Evolutionary conservation across 148 eudicot genomes (phyloP).

Genomic region (Nyssa sinensis): DNA sequence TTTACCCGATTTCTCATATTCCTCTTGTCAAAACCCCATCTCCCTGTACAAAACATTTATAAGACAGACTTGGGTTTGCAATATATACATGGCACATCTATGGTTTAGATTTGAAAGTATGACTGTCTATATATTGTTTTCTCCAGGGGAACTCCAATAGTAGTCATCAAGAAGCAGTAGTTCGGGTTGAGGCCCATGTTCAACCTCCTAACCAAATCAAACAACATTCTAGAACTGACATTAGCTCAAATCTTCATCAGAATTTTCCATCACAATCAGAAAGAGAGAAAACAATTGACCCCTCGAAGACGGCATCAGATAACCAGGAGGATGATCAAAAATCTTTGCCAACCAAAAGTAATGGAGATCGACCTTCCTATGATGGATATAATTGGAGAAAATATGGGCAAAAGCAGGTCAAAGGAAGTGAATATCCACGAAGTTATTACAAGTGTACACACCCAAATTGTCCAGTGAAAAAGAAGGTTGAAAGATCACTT

Average conservation of each 20-base stretch:
- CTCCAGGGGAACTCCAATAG: constrained; percentile 42
- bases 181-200: constrained; percentile 31
- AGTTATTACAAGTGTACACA: constrained; percentile 91
- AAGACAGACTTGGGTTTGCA: background rate
- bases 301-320: constrained; percentile 24
- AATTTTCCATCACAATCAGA: constrained; percentile 22
- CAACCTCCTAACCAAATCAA: constrained; percentile 31
- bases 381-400: constrained; percentile 96
- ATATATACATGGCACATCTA: background rate
- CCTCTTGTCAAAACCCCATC: background rate
- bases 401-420: constrained; percentile 96
- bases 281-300: constrained; percentile 24
- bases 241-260: constrained; percentile 22
- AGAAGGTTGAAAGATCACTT: constrained; percentile 74
- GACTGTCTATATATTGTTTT: background rate
- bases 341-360: constrained; percentile 23
- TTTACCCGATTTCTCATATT: background rate
- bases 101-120: background rate
- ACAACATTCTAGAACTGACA: constrained; percentile 6
- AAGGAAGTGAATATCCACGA: constrained; percentile 92
- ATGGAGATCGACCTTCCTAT: constrained; percentile 48
- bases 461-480: constrained; percentile 75
- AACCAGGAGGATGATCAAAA: constrained; percentile 37
- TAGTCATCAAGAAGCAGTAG: constrained; percentile 38
- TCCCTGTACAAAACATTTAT: background rate